Percentiles rank a stretch among this genome's conserved stretches.
Evolutionary conservation across 1,284 basidiomycete species (phyloP).

Genomic region (Nidula niveotomentosa): DNA sequence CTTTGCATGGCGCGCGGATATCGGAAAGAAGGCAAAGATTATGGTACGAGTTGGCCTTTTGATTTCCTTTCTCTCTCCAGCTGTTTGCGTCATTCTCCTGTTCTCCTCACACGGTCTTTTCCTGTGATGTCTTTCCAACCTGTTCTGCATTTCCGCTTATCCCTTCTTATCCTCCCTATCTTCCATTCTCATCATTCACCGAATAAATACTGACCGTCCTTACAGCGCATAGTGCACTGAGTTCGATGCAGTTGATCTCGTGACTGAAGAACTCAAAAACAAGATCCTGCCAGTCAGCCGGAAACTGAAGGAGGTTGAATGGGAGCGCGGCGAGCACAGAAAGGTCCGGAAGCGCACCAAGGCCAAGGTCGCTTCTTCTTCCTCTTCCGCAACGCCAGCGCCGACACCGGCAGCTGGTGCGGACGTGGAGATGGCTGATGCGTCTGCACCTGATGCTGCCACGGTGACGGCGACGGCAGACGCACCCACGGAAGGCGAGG

Average conservation of each 20-base stretch:
- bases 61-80: neutral
- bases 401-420: constrained; percentile 19
- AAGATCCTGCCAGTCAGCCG: constrained; percentile 74
- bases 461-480: too few species aligned
- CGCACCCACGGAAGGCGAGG: too few species aligned
- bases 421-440: constrained; percentile 43
- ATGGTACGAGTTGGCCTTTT: constrained; percentile 50
- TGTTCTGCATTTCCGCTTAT: too few species aligned
- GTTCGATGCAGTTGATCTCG: constrained; percentile 85
- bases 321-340: constrained; percentile 81
- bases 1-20: constrained; percentile 94
- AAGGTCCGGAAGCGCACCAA: constrained; percentile 82
- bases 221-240: constrained; percentile 83
- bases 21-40: constrained; percentile 90
- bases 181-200: too few species aligned
- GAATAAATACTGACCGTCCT: too few species aligned
- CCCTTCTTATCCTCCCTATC: too few species aligned
- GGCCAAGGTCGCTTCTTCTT: constrained; percentile 26
- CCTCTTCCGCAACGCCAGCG: constrained; percentile 17
- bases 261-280: constrained; percentile 75
- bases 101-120: too few species aligned
- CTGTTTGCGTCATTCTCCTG: neutral
- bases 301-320: constrained; percentile 77
- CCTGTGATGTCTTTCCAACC: too few species aligned
- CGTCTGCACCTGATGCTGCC: constrained; percentile 18